Conservation (phyloP, 148 eudicot genomes). For the Oxyria digyna region DNA sequence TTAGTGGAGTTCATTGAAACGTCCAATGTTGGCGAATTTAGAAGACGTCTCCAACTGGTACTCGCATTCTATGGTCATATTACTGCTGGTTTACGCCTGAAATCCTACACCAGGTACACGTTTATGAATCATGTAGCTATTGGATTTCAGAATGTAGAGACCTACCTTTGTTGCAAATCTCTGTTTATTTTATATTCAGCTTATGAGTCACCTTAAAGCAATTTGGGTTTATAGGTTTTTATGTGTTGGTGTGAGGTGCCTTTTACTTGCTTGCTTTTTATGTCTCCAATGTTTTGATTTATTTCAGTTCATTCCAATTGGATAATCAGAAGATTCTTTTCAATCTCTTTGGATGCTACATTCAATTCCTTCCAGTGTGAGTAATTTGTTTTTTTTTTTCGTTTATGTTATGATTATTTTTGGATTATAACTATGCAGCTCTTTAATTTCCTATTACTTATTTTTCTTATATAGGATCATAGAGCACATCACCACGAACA, state of each 20-base stretch:
- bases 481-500: slow-evolving; percentile 43
- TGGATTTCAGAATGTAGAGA: too few species aligned
- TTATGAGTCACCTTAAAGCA: too few species aligned
- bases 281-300: neutral
- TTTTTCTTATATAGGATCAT: slow-evolving; percentile 29
- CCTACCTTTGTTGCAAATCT: too few species aligned
- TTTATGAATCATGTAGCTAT: neutral
- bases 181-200: too few species aligned
- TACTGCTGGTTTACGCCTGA: slow-evolving; percentile 37
- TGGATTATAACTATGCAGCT: neutral
- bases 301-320: slow-evolving; percentile 38
- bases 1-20: slow-evolving; percentile 77
- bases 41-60: slow-evolving; percentile 68
- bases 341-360: slow-evolving; percentile 71
- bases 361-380: slow-evolving; percentile 76
- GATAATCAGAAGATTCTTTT: slow-evolving; percentile 58
- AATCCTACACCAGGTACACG: slow-evolving; percentile 41
- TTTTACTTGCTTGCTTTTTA: too few species aligned
- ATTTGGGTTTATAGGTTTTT: neutral
- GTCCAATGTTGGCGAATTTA: slow-evolving; percentile 84
- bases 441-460: neutral
- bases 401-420: neutral
- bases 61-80: slow-evolving; percentile 79
- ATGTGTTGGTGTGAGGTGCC: too few species aligned
- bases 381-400: too few species aligned